Evolutionary conservation across 176 grass and related monocot species (phyloP), one percentile per base, ranked within the genome.

Genomic region (Musa acuminata): DNA sequence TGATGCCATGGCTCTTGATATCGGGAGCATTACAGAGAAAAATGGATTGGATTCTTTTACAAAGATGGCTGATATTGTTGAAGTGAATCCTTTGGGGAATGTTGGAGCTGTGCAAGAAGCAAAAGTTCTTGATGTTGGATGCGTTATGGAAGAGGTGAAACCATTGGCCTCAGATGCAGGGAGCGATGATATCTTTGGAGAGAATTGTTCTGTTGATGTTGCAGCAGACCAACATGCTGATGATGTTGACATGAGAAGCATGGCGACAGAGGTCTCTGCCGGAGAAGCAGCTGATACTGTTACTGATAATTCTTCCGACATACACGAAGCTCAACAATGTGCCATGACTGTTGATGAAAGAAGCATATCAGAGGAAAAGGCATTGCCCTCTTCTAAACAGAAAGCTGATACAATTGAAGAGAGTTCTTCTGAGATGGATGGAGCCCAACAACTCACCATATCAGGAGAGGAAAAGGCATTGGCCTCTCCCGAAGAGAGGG

Each of bases 171-270:
- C 64, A 80, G 79, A 72, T 78, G 72, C 77, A 76, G 75, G 87
- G 16, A 85, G 76, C 29, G 68, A 24, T 58, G 27, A 70, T 77
- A 54, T 8, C 57, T 35, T 14, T 51, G 62, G 48, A 52, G 62
- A 49, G 77, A 51, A 65, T 84, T 62, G 43, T 50, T 63, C 77
- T 49, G 92, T 81, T 58, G 85, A 87, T 35, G 48, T 63, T 62
- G 72, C 65, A 23, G 9, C 64, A 35, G 3, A 5, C 29, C 29
- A 35, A 5, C 29, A 35, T 35, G 29, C 29, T 35, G 29, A 35
- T 35, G 29, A 35, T 35, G 29, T 35, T 35, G 29, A 35, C 29
- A 35, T 35, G 3, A 35, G 29, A 35, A 35, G 29, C 29, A 35
- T 35, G 29, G 29, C 3, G 4, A 35, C 29, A 35, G 29, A 35